phyloP scores from a whole-genome alignment of 192 early-diverging fungal species.

The Backusella mclennaniae region DNA sequence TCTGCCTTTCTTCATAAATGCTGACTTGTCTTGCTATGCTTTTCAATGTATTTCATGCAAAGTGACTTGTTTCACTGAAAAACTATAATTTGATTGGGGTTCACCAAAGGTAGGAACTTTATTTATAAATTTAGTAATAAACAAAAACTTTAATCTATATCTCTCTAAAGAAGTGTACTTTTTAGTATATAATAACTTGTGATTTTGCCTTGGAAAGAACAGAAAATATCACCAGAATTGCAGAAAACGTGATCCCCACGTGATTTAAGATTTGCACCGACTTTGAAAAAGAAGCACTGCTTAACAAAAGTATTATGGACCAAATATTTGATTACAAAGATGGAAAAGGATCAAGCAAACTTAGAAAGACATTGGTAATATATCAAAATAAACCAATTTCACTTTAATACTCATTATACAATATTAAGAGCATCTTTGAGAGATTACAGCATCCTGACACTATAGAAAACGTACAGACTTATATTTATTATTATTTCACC shows the following conservation, averaged over 20 bases:
- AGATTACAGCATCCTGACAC: background rate
- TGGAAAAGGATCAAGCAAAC: background rate
- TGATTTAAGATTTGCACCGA: background rate
- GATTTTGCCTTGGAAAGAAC: background rate
- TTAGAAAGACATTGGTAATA: background rate
- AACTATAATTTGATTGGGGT: background rate
- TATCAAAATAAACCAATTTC: background rate
- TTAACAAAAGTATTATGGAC: background rate
- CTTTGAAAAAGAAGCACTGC: no score
- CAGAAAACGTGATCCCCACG: background rate
- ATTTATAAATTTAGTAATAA: background rate
- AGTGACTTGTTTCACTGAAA: background rate
- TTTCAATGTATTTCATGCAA: background rate
- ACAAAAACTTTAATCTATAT: background rate
- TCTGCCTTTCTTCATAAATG: background rate
- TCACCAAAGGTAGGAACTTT: background rate
- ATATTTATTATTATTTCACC: background rate
- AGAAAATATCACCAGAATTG: background rate
- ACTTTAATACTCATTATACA: background rate
- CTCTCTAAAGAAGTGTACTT: background rate
- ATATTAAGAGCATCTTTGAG: background rate
- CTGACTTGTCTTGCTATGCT: background rate
- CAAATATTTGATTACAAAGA: background rate
- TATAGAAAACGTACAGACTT: no score
- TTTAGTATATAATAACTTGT: background rate